Percentiles rank a stretch among this genome's conserved stretches.
Conservation (phyloP, 208 protist species). For the Crithidia bombi region DNA sequence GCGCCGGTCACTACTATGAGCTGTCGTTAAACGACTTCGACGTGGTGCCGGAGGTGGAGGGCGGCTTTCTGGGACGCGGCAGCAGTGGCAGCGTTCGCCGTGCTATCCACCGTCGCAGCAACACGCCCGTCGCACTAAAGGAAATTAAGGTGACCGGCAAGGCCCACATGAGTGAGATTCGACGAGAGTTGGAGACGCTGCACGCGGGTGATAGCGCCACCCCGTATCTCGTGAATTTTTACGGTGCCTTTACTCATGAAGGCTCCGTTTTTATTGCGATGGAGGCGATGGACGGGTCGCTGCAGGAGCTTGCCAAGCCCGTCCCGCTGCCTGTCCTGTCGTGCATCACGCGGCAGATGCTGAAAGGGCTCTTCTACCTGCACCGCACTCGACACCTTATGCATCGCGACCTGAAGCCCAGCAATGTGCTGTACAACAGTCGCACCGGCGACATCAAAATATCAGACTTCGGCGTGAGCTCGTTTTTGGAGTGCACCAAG, state of each 20-base stretch:
- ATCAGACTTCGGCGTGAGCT: constrained; percentile 95
- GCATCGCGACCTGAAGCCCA: constrained; percentile 98
- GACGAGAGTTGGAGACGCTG: constrained; percentile 84
- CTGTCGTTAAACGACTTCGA: constrained; percentile 80
- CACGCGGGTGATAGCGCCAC: constrained; percentile 47
- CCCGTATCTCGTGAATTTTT: constrained; percentile 81
- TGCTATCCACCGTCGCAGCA: constrained; percentile 63
- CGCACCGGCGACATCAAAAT: constrained; percentile 87
- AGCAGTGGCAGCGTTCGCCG: constrained; percentile 86
- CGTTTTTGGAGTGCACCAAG: constrained; percentile 85
- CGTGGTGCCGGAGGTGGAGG: constrained; percentile 50
- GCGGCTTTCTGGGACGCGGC: constrained; percentile 74
- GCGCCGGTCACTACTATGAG: constrained; percentile 56
- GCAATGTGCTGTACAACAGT: constrained; percentile 96
- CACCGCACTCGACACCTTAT: constrained; percentile 91
- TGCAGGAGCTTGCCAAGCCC: constrained; percentile 63
- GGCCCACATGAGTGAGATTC: constrained; percentile 79
- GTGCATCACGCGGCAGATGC: constrained; percentile 77
- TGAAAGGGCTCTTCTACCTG: constrained; percentile 87
- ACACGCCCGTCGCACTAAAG: constrained; percentile 74
- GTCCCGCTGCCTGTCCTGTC: constrained; percentile 63
- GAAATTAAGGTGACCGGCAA: constrained; percentile 87
- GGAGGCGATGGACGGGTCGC: constrained; percentile 92
- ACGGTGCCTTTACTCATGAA: constrained; percentile 88
- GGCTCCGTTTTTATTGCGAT: constrained; percentile 92